Conservation (phyloP, 148 eudicot genomes). For the Chenopodium suecicum region DNA sequence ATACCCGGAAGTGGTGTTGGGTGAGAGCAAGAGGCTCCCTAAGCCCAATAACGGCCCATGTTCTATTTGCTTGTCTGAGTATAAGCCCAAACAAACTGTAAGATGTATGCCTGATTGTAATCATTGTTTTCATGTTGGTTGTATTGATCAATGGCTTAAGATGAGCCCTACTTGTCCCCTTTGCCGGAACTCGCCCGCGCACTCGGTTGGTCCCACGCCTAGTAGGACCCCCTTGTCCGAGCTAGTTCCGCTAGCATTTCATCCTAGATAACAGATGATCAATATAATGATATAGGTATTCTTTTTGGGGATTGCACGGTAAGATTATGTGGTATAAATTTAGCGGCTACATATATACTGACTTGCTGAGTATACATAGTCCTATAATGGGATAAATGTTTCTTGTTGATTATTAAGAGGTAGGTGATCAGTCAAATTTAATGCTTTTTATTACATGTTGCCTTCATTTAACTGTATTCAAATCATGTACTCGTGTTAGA, state of each 20-base stretch:
- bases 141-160: constrained; percentile 40
- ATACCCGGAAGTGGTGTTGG: constrained; percentile 30
- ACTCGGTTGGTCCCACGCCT: constrained; percentile 24
- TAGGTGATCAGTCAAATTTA: no score
- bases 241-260: constrained; percentile 30
- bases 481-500: no score
- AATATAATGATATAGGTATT: no score
- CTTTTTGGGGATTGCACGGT: no score
- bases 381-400: no score
- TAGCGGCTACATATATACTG: no score
- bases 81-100: constrained; percentile 30
- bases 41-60: constrained; percentile 42
- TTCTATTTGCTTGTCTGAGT: constrained; percentile 34
- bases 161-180: constrained; percentile 37
- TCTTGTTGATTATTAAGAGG: no score
- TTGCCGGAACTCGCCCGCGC: constrained; percentile 38
- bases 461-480: no score
- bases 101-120: constrained; percentile 45
- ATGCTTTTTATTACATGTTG: no score
- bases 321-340: no score
- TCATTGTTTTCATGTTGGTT: constrained; percentile 39
- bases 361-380: no score
- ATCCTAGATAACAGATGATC: constrained; percentile 26
- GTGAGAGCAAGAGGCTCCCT: constrained; percentile 43
- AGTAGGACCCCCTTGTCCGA: constrained; percentile 29